These are phyloP conservation scores for Penicillium sp. DNA, from an alignment of 2,329 filamentous ascomycete genomes.

Conservation along the genomic window DNA sequence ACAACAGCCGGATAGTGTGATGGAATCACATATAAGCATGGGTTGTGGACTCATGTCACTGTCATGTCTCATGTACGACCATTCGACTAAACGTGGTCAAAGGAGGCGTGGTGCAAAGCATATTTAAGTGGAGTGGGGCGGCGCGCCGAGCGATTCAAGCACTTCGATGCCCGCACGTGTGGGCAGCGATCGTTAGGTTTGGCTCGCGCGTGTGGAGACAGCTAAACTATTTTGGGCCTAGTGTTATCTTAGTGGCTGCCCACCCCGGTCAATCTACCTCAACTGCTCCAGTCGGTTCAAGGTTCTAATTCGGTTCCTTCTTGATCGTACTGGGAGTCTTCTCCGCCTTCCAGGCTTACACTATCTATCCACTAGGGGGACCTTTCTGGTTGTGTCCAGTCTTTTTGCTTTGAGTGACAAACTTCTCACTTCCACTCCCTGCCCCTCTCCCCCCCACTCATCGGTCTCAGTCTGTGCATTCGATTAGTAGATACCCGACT, in stretches of 20 bases:
- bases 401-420: not conserved
- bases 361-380: not conserved
- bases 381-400: not conserved
- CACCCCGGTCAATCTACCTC: not conserved
- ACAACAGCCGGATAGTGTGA: not conserved
- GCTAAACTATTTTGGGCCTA: not conserved
- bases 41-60: not conserved
- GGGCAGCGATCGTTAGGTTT: constrained; percentile 13
- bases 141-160: constrained; percentile 17
- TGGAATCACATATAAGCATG: not conserved
- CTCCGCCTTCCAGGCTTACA: not conserved
- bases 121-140: constrained; percentile 12
- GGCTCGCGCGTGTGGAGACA: constrained; percentile 2
- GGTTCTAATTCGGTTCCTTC: not conserved
- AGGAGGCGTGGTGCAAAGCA: constrained; percentile 10
- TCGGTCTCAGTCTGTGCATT: not conserved
- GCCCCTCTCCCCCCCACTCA: not conserved
- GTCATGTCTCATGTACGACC: not conserved
- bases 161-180: constrained; percentile 23
- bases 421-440: not conserved
- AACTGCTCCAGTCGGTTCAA: too few species aligned
- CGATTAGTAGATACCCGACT: not conserved
- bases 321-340: not conserved
- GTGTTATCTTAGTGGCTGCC: not conserved
- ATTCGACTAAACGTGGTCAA: constrained; percentile 7